A percentile compares a stretch with the other conserved stretches of the same genome.
Evolutionary conservation across 2,329 filamentous ascomycete species (phyloP).

Genomic region (Neonectria punicea): DNA sequence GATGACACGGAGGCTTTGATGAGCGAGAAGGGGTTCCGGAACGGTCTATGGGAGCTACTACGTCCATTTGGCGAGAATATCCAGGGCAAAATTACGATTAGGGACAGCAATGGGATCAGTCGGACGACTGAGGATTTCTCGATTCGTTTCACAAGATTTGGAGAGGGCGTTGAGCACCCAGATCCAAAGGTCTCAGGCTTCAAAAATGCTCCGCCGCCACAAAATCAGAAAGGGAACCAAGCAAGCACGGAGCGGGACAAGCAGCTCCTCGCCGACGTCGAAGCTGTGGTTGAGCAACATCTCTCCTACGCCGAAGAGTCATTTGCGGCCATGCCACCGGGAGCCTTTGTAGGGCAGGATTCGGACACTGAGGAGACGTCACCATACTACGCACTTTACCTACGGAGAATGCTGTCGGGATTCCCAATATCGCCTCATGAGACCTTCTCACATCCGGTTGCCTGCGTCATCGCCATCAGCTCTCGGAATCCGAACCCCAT

Average conservation of each 20-base stretch:
- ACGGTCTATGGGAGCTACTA: slow-evolving; percentile 85
- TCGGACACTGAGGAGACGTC: slow-evolving; percentile 67
- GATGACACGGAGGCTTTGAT: slow-evolving; percentile 84
- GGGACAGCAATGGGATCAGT: slow-evolving; percentile 89
- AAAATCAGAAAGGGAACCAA: slow-evolving; percentile 44
- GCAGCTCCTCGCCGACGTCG: slow-evolving; percentile 70
- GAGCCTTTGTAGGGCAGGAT: slow-evolving; percentile 52
- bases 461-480: slow-evolving; percentile 93
- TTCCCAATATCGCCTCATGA: slow-evolving; percentile 85
- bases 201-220: slow-evolving; percentile 51
- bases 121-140: slow-evolving; percentile 89
- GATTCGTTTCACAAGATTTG: slow-evolving; percentile 83
- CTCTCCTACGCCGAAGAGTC: slow-evolving; percentile 78
- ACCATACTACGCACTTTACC: slow-evolving; percentile 85
- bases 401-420: slow-evolving; percentile 84
- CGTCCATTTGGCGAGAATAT: slow-evolving; percentile 91
- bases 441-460: slow-evolving; percentile 93
- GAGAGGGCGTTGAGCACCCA: slow-evolving; percentile 64
- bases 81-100: slow-evolving; percentile 86
- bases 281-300: slow-evolving; percentile 83
- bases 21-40: slow-evolving; percentile 83
- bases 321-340: slow-evolving; percentile 51
- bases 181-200: slow-evolving; percentile 50
- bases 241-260: slow-evolving; percentile 46
- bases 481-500: slow-evolving; percentile 86